phyloP scores from a whole-genome alignment of 163 green algal genomes.

The Trebouxia gelatinosa region DNA sequence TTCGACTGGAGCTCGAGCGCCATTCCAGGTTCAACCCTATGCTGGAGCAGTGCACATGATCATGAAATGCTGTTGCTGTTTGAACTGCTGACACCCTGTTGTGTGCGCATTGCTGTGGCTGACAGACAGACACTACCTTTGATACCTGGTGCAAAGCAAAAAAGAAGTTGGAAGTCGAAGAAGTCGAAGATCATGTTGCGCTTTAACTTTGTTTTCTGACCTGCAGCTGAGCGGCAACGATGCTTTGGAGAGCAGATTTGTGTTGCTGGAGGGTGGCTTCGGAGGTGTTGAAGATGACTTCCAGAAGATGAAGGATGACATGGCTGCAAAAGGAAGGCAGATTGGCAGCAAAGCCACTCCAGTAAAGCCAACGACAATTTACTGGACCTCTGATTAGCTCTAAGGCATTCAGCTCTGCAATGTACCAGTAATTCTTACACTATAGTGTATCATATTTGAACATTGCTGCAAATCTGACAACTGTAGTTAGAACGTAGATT shows the following conservation, averaged over 20 bases:
- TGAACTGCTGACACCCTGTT: background rate
- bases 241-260: slow-evolving; percentile 24
- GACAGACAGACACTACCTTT: no score
- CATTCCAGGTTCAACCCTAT: no score
- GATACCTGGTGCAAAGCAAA: background rate
- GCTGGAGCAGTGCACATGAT: background rate
- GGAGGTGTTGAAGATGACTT: slow-evolving; percentile 26
- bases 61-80: background rate
- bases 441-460: no score
- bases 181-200: background rate
- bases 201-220: background rate
- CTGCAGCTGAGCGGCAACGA: slow-evolving; percentile 6
- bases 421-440: background rate
- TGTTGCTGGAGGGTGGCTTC: slow-evolving; percentile 11
- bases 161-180: background rate
- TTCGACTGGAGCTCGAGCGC: no score
- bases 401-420: background rate
- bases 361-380: slow-evolving; percentile 13
- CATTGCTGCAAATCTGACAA: no score
- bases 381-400: background rate
- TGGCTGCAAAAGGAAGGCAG: background rate
- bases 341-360: background rate
- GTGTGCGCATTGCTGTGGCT: background rate
- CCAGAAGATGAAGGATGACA: slow-evolving; percentile 23
- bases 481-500: background rate